A percentile compares a stretch with the other conserved stretches of the same genome.
Evolutionary conservation across 352 stramenopile genomes (phyloP).

Genomic region (Phytophthora nicotianae): DNA sequence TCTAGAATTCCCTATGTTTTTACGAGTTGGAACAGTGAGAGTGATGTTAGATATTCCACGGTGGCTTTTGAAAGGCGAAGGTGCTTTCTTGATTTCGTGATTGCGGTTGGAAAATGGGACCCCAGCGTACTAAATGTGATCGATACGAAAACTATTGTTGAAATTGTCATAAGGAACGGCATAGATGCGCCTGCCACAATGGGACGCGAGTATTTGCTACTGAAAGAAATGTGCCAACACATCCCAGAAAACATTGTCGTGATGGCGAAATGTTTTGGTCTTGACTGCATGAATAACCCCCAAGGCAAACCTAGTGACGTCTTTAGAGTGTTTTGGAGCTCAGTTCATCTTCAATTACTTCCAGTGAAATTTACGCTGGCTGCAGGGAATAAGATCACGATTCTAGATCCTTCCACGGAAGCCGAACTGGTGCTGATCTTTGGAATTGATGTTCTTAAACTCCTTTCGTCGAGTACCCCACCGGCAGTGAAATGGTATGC

Average conservation of each 20-base stretch:
- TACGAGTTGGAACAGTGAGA: constrained; percentile 1
- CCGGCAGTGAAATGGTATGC: constrained; percentile 12
- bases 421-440: constrained; percentile 10
- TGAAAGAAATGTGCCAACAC: constrained; percentile 13
- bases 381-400: constrained; percentile 5
- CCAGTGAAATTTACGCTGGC: constrained; percentile 8
- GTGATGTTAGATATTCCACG: constrained; percentile 1
- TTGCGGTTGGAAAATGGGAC: constrained; percentile 11
- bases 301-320: constrained; percentile 2
- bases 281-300: neutral
- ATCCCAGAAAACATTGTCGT: constrained; percentile 8
- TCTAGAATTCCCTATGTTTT: constrained; percentile 10
- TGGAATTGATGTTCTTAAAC: constrained; percentile 18
- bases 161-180: constrained; percentile 7
- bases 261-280: constrained; percentile 6
- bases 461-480: constrained; percentile 3
- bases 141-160: constrained; percentile 13
- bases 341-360: constrained; percentile 8
- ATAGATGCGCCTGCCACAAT: neutral
- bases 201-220: constrained; percentile 24
- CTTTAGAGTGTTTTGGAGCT: constrained; percentile 22
- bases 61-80: constrained; percentile 15
- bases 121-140: constrained; percentile 2
- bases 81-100: constrained; percentile 25
- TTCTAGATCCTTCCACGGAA: constrained; percentile 15